Evolutionary conservation across 257 asterid genomes (phyloP), one percentile per base, ranked within the genome.

Genomic region (Ophiorrhiza pumila): DNA sequence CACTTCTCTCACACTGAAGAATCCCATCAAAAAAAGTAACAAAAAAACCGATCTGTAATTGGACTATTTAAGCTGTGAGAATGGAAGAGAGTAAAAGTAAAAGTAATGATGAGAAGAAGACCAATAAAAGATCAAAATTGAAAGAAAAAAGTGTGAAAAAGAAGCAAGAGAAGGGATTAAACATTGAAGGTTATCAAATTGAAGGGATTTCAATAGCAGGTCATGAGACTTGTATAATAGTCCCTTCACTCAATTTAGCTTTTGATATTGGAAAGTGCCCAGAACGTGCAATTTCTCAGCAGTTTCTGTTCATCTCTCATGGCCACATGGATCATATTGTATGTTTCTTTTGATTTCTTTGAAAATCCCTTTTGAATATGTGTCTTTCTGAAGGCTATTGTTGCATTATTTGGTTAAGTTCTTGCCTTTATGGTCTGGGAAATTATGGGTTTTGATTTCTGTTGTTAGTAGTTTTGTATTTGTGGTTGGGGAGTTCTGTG

Each of bases 261-360:
- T 94, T 94, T 70, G 99, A 94, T 62, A 90, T 94, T 7, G 98
- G 99, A 71, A 94, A 90, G 89, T 94, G 99, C 77, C 98, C 99
- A 62, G 96, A 91, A 80, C 95, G 95, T 56, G 99, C 97, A 76
- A 81, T 94, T 78, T 86, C 98, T 49, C 97, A 94, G 13, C 87
- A 94, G 80, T 94, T 88, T 78, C 86, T 94, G 88, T 88, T 91
- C 89, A 94, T 94, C 83, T 94, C 99, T 62, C 99, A 91, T 78
- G 99, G 97, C 76, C 99, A 91, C 85, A 94, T 94, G 99, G 98
- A 94, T 84, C 98, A 94, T 80, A 91, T 90, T 56, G 97, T 89
- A 85, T 49, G 81, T 57, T 23, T 23, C 23, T 64, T 70, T 5
- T 52, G 31, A 5, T 46, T 5, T 41, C 31, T 2, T 2, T 14